Base-by-base conservation (phyloP, 2,329 filamentous ascomycete species). In the Biscogniauxia marginata region DNA sequence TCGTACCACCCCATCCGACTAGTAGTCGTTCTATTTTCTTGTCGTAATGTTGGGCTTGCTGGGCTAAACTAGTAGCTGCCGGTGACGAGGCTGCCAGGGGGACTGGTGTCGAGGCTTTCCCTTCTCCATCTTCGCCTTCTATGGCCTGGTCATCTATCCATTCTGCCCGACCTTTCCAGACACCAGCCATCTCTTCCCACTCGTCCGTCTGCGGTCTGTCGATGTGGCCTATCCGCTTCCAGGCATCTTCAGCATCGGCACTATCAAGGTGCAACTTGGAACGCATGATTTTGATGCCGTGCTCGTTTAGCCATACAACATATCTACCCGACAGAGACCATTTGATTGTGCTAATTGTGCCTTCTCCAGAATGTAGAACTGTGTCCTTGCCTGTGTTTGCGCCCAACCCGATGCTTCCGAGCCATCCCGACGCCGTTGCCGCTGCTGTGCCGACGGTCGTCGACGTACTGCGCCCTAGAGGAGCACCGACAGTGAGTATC, bases 281-380 rank as follows among this genome's bases (percentile, higher is more conserved):
- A 39, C 95, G 85, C 93, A 98, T 98, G 58, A 99, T 95, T 72
- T 97, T 97, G 70, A 98, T 96, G 3, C 95, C 95, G 67, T 96
- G 89, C 73, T 99, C 95, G 67, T 98, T 99, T 44, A 96, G 82
- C 95, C 95, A 99, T 0, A 87, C 90, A 1, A 97, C 89, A 68
- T 93, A 98, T 74, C 89, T 95, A 0, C 95, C 93, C 0, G 91
- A 93, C 44, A 93, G 72, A 0, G 93, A 98, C 92, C 93, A 99
- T 72, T 96, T 93, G 68, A 99, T 95, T 3, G 87, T 89, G 70
- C 86, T 93, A 61, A 99, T 95, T 2, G 86, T 85, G 3, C 95
- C 95, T 75, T 99, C 96, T 2, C 95, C 95, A 7, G 90, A 91
- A 70, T 99, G 95, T 48, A 98, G 74, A 3, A 97, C 79, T 0